A percentile compares a stretch with the other conserved stretches of the same genome.
Evolutionary conservation across 805 yeast genomes (phyloP).

Genomic region (Yarrowia sp.): DNA sequence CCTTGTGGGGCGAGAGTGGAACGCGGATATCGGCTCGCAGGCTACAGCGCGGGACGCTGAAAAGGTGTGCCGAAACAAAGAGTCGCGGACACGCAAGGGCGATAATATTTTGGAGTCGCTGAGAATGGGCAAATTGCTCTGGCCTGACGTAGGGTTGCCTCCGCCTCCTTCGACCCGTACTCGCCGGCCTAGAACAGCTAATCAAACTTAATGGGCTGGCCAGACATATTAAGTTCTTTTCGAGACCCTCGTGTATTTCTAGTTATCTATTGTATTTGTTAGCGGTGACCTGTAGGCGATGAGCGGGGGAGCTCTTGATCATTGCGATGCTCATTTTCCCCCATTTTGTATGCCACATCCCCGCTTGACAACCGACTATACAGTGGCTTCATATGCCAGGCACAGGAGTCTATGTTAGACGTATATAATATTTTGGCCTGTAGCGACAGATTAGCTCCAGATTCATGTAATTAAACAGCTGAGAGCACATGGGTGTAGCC

Average conservation of each 20-base stretch:
- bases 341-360: neutral
- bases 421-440: neutral
- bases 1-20: constrained; percentile 64
- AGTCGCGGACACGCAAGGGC: constrained; percentile 32
- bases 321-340: neutral
- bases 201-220: constrained; percentile 7
- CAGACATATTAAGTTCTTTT: neutral
- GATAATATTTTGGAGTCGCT: constrained; percentile 28
- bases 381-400: constrained; percentile 15
- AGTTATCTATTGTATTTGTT: neutral
- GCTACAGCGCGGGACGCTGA: constrained; percentile 66
- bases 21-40: constrained; percentile 58
- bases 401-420: neutral
- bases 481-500: constrained; percentile 12
- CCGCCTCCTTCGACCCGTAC: constrained; percentile 34
- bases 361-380: neutral
- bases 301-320: too few species aligned
- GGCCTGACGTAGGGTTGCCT: constrained; percentile 33
- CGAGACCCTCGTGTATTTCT: constrained; percentile 7
- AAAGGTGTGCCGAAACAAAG: constrained; percentile 53
- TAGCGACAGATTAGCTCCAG: constrained; percentile 2
- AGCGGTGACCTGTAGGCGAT: neutral
- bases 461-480: constrained; percentile 5
- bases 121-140: constrained; percentile 28
- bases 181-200: constrained; percentile 20